These are phyloP conservation scores for Periconia sp. DNA, from an alignment of 2,329 filamentous ascomycete genomes.

Conservation along the genomic window DNA sequence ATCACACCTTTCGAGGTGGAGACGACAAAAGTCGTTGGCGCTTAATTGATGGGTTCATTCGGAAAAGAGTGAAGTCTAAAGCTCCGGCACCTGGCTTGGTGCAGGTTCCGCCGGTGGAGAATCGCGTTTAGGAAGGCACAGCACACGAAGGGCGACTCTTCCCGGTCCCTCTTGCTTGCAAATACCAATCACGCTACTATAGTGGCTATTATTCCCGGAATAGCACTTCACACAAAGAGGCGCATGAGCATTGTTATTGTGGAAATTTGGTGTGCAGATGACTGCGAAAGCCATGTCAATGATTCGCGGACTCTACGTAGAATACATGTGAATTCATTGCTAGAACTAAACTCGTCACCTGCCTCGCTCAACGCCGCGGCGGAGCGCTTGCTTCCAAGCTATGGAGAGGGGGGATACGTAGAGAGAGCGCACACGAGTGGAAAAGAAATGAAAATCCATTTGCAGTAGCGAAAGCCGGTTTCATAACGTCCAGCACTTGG, in stretches of 20 bases:
- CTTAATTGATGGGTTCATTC: not conserved
- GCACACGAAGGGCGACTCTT: not conserved
- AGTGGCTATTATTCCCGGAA: not conserved
- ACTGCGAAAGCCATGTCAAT: not conserved
- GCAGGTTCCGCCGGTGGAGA: not conserved
- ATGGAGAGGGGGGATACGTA: slow-evolving; percentile 23
- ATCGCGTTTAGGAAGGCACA: not conserved
- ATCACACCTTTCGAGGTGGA: not conserved
- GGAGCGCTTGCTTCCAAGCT: slow-evolving; percentile 35
- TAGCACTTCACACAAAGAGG: not conserved
- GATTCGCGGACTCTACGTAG: not conserved
- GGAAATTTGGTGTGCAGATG: not conserved
- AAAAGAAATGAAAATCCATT: not conserved
- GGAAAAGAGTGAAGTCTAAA: not conserved
- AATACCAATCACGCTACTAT: not conserved
- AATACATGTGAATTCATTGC: slow-evolving; percentile 2
- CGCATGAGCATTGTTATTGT: not conserved
- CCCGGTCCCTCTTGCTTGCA: not conserved
- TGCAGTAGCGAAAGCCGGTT: slow-evolving; percentile 25
- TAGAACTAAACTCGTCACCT: slow-evolving; percentile 19
- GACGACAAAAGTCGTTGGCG: not conserved
- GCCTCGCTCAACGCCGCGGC: slow-evolving; percentile 32
- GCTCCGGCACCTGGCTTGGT: not conserved
- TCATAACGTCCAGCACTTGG: slow-evolving; percentile 41
- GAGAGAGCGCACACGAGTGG: not conserved